Evolutionary conservation across 1,284 basidiomycete species (phyloP).

Genomic region (Ceratobasidium sp.): DNA sequence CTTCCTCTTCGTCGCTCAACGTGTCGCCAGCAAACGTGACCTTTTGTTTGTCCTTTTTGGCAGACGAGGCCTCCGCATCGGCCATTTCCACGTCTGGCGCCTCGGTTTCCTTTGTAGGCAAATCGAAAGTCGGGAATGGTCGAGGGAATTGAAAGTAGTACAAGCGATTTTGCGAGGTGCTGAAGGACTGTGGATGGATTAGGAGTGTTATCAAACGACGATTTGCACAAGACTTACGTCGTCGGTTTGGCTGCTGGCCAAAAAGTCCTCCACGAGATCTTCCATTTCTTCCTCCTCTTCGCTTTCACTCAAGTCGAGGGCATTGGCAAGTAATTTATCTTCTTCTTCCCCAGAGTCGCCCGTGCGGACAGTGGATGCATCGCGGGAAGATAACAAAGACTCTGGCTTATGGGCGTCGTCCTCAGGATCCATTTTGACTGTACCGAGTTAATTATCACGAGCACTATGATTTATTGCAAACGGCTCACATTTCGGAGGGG

Average conservation of each 20-base stretch:
- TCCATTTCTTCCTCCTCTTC: slow-evolving; percentile 88
- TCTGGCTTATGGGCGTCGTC: slow-evolving; percentile 42
- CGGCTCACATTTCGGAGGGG: neutral
- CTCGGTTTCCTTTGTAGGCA: slow-evolving; percentile 36
- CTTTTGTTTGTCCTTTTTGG: slow-evolving; percentile 44
- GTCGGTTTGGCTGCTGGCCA: slow-evolving; percentile 49
- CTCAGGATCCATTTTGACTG: slow-evolving; percentile 48
- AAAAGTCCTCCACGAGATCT: slow-evolving; percentile 84
- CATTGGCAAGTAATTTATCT: slow-evolving; percentile 69
- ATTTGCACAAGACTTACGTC: slow-evolving; percentile 37
- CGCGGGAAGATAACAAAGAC: slow-evolving; percentile 12
- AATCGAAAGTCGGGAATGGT: slow-evolving; percentile 81
- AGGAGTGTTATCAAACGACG: slow-evolving; percentile 17
- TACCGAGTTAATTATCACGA: neutral
- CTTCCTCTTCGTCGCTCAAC: slow-evolving; percentile 45
- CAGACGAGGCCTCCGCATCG: slow-evolving; percentile 46
- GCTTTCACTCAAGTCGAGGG: slow-evolving; percentile 80
- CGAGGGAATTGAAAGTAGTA: slow-evolving; percentile 93
- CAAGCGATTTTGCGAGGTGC: slow-evolving; percentile 61
- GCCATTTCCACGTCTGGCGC: slow-evolving; percentile 43
- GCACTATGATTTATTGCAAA: neutral
- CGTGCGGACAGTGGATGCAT: slow-evolving; percentile 19
- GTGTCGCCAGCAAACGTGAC: slow-evolving; percentile 44
- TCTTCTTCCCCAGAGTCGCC: slow-evolving; percentile 51
- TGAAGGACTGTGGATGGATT: neutral